A percentile compares a stretch with the other conserved stretches of the same genome.
These are phyloP conservation scores for Trichosporon sp. DNA, from an alignment of 1,284 basidiomycete genomes.

Conservation along the genomic window DNA sequence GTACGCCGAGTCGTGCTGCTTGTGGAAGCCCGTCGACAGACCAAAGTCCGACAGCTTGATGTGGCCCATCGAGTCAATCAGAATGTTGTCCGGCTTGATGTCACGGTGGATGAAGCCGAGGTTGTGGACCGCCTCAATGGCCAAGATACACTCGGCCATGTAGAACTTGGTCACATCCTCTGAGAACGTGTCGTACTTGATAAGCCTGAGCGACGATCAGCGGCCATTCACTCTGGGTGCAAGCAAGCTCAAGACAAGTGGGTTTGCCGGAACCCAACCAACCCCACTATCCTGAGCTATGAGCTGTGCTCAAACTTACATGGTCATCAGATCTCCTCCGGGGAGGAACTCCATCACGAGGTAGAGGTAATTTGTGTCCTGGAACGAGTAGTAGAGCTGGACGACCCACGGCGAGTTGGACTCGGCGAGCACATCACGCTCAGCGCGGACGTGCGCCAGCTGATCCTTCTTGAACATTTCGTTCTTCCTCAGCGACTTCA, in stretches of 20 bases:
- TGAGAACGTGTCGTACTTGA: constrained; percentile 99
- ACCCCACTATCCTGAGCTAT: neutral
- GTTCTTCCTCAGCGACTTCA: constrained; percentile 96
- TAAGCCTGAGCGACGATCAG: constrained; percentile 62
- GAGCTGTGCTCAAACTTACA: constrained; percentile 34
- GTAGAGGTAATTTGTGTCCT: constrained; percentile 91
- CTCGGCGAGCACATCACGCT: constrained; percentile 94
- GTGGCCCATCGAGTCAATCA: constrained; percentile 89
- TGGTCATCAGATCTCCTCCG: constrained; percentile 89
- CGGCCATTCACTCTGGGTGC: neutral
- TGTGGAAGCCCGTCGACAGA: constrained; percentile 90
- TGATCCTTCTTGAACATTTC: constrained; percentile 99
- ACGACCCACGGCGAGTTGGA: constrained; percentile 98
- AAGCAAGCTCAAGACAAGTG: neutral
- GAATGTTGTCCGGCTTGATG: constrained; percentile 95
- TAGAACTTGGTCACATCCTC: constrained; percentile 99
- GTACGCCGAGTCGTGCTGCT: constrained; percentile 87
- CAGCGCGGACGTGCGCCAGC: constrained; percentile 96
- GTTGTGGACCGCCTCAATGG: constrained; percentile 96
- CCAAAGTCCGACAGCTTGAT: constrained; percentile 96
- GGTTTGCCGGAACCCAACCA: neutral
- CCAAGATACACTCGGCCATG: constrained; percentile 97
- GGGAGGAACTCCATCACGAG: constrained; percentile 99
- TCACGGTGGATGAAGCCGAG: constrained; percentile 98
- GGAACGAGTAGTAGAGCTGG: constrained; percentile 97